A percentile compares a stretch with the other conserved stretches of the same genome.
Conservation (phyloP, 352 stramenopile species). For the Hyaloperonospora brassicae region DNA sequence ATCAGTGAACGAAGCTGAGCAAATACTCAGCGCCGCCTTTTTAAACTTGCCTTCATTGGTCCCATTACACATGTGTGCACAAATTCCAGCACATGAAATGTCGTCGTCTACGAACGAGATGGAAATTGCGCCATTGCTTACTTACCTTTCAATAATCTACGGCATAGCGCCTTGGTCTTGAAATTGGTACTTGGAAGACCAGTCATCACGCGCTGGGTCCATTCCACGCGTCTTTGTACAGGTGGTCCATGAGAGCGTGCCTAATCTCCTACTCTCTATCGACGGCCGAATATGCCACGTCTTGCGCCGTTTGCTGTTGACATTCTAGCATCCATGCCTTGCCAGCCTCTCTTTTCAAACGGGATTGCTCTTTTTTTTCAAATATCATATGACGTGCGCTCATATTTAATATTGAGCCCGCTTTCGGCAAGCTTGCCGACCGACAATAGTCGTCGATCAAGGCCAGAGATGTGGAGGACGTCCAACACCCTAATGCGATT, state of each 20-base stretch:
- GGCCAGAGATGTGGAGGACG: constrained; percentile 5
- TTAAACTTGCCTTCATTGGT: constrained; percentile 14
- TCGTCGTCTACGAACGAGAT: constrained; percentile 9
- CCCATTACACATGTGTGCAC: constrained; percentile 13
- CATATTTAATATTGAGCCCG: constrained; percentile 12
- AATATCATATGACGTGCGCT: neutral
- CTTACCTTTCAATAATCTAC: neutral
- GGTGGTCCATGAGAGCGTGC: constrained; percentile 20
- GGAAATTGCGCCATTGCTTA: neutral
- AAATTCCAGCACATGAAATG: constrained; percentile 3
- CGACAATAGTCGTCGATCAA: constrained; percentile 18
- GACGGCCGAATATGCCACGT: constrained; percentile 3
- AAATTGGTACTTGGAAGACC: neutral
- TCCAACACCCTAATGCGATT: neutral
- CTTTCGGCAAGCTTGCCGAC: constrained; percentile 10
- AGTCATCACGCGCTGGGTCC: neutral
- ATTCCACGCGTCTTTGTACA: constrained; percentile 1
- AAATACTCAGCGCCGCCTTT: constrained; percentile 12
- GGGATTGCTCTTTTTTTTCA: constrained; percentile 1
- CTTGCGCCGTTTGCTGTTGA: constrained; percentile 1
- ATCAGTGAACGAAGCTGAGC: neutral
- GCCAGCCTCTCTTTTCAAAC: constrained; percentile 10
- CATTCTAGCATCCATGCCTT: constrained; percentile 15
- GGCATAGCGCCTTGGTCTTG: neutral
- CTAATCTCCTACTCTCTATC: constrained; percentile 19